These are phyloP conservation scores for Beauveria sp. DNA, from an alignment of 2,329 filamentous ascomycete species.

Conservation along the genomic window DNA sequence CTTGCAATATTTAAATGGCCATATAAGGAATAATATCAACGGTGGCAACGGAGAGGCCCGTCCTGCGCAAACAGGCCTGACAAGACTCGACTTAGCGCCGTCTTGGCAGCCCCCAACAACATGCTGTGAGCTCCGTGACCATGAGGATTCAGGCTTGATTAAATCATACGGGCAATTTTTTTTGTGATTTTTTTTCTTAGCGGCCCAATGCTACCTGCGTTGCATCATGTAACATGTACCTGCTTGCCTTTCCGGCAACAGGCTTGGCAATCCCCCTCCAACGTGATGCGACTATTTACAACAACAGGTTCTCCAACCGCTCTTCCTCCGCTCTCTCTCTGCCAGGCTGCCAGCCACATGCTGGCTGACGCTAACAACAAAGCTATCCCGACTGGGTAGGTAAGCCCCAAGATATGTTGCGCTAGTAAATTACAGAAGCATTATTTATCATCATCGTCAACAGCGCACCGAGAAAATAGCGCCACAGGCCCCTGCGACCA, in stretches of 20 bases:
- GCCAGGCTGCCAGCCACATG: background rate
- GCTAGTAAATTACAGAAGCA: background rate
- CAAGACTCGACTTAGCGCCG: background rate
- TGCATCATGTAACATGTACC: background rate
- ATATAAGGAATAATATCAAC: background rate
- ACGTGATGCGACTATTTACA: background rate
- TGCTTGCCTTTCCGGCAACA: background rate
- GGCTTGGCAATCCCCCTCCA: background rate
- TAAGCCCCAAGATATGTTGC: background rate
- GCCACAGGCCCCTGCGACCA: background rate
- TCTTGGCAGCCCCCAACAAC: slow-evolving; percentile 10
- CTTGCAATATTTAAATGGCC: too few species aligned
- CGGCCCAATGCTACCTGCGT: background rate
- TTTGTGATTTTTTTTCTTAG: too few species aligned
- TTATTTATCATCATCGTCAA: background rate
- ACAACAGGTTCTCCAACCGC: too few species aligned
- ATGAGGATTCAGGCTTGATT: too few species aligned
- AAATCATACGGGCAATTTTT: too few species aligned
- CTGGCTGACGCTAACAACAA: background rate
- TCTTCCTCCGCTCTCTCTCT: background rate
- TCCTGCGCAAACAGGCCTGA: background rate
- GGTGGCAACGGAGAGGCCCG: background rate
- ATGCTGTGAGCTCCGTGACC: background rate
- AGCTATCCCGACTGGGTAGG: background rate
- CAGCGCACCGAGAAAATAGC: background rate